A percentile compares a stretch with the other conserved stretches of the same genome.
phyloP scores from a whole-genome alignment of 495 filamentous ascomycete species.

The Daldinia vernicosa region DNA sequence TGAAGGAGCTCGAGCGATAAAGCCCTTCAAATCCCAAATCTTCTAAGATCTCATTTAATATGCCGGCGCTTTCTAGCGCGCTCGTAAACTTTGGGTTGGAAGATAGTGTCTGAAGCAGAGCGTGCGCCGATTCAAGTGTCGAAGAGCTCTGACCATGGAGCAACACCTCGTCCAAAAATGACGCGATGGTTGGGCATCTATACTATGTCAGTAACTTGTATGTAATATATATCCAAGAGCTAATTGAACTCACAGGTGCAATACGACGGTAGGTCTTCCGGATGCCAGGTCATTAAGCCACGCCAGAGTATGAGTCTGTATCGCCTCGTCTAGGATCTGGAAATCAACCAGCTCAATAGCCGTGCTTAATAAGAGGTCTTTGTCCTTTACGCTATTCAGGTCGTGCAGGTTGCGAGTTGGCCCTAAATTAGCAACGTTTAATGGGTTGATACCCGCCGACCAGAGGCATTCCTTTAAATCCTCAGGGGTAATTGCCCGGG shows the following conservation, averaged over 20 bases:
- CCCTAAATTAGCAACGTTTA: constrained; percentile 45
- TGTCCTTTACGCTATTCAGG: constrained; percentile 57
- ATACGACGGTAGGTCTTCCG: constrained; percentile 57
- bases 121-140: constrained; percentile 62
- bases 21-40: constrained; percentile 67
- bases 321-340: constrained; percentile 61
- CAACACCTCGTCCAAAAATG: constrained; percentile 63
- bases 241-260: constrained; percentile 55
- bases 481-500: constrained; percentile 55
- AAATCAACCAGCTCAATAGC: constrained; percentile 67
- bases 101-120: constrained; percentile 60
- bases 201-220: constrained; percentile 18
- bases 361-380: constrained; percentile 64
- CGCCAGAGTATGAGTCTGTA: constrained; percentile 61
- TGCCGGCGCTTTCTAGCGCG: constrained; percentile 49
- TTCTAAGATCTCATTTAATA: constrained; percentile 58
- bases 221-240: neutral
- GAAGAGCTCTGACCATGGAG: constrained; percentile 61
- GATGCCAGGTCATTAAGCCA: constrained; percentile 61
- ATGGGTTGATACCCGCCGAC: constrained; percentile 57
- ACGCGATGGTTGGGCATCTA: constrained; percentile 60
- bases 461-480: constrained; percentile 63
- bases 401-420: constrained; percentile 52
- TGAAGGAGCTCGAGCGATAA: constrained; percentile 61
- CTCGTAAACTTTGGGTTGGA: constrained; percentile 54